phyloP scores from a whole-genome alignment of 2,329 filamentous ascomycete species.

The Nemania sp. region DNA sequence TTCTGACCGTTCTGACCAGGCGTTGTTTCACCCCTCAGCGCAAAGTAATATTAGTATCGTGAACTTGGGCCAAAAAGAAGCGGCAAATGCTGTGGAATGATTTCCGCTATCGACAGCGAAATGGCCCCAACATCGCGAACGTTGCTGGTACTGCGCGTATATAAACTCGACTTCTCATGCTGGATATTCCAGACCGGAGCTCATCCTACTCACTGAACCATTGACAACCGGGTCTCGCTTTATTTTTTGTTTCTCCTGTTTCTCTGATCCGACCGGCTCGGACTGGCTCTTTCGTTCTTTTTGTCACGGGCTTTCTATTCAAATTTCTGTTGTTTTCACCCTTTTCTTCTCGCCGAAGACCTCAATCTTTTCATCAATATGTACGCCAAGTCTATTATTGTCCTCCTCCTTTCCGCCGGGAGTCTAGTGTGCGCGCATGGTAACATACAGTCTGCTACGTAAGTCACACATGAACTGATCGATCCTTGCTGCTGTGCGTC shows the following conservation, averaged over 20 bases:
- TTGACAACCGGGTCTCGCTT: not conserved
- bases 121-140: not conserved
- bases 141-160: constrained; percentile 2
- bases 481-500: not conserved
- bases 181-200: not conserved
- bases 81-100: not conserved
- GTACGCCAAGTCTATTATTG: constrained; percentile 5
- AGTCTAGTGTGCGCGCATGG: constrained; percentile 16
- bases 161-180: constrained; percentile 5
- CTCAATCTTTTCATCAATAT: constrained; percentile 4
- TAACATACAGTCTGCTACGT: constrained; percentile 19
- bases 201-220: not conserved
- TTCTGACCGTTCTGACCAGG: not conserved
- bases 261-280: constrained; percentile 11
- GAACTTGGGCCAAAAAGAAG: not conserved
- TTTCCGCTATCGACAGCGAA: too few species aligned
- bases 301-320: not conserved
- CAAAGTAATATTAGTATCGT: not conserved
- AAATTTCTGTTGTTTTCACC: not conserved
- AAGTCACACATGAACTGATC: not conserved
- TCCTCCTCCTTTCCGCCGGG: constrained; percentile 12
- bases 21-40: not conserved
- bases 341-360: not conserved
- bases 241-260: not conserved
- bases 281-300: constrained; percentile 2